Evolutionary conservation across 441 rosid species (phyloP), one percentile per base, ranked within the genome.

Genomic region (Aquilaria agallochum): DNA sequence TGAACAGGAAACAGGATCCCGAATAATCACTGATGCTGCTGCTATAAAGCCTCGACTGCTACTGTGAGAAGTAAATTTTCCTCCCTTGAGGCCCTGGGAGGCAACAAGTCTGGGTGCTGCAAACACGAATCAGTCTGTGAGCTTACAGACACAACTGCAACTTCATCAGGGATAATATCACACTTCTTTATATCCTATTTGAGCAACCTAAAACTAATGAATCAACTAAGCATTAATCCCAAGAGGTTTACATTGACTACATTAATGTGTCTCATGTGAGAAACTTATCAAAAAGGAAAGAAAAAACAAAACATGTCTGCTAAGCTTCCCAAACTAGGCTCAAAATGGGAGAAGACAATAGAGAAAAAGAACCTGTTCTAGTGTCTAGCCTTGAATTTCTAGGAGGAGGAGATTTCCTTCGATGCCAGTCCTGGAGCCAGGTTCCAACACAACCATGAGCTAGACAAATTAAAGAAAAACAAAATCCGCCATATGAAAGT

Each of bases 101-200:
- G 34, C 58, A 63, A 27, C 68, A 72, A 61, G 68, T 44, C 60
- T 60, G 51, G 76, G 30, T 56, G 65, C 93, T 84, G 85, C 80
- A 86, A 56, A 65, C 11, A 68, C 67, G 70, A 60, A 20, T 62
- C 68, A 55, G 14, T 67, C 10, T 33, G 27, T 66, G 50, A 74
- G 59, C 31, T 54, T 40, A 51, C 2, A 33, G 49, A 76, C 56
- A 63, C 53, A 60, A 59, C 20, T 55, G 56, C 31, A 57, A 34
- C 40, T 12, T 14, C 20, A 32, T 30, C 34, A 9, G 44, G 34
- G 61, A 65, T 10, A 59, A 50, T 32, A 27, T 52, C 11, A 15
- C 68, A 55, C 48, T 64, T 47, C 20, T 45, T 5, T 4, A 20
- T 46, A 46, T 64, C 20, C 10, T 58, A 31, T 30, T 51, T 55